Evolutionary conservation across 805 yeast genomes (phyloP).

Genomic region (Monosporozyma aquatica): DNA sequence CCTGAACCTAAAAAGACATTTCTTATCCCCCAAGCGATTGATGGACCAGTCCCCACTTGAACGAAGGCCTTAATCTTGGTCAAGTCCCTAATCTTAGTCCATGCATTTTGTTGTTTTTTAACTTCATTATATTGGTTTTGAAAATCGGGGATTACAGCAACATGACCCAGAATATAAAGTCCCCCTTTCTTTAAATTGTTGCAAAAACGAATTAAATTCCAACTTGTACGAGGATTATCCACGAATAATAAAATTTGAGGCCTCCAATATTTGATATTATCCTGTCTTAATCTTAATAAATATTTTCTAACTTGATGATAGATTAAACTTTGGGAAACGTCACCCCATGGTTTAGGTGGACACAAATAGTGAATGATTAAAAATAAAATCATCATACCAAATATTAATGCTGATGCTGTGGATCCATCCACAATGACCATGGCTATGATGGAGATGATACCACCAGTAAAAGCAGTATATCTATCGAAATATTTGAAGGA

Average conservation of each 20-base stretch:
- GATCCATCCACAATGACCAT: slow-evolving; percentile 93
- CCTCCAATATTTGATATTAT: slow-evolving; percentile 96
- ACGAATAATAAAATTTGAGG: slow-evolving; percentile 86
- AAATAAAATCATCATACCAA: slow-evolving; percentile 57
- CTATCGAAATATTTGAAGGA: slow-evolving; percentile 82
- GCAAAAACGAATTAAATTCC: slow-evolving; percentile 89
- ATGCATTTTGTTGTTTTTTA: slow-evolving; percentile 63
- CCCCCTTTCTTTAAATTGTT: slow-evolving; percentile 95
- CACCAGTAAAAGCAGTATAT: slow-evolving; percentile 73
- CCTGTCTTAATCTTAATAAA: slow-evolving; percentile 63
- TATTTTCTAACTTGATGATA: slow-evolving; percentile 96
- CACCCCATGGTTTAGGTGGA: slow-evolving; percentile 97
- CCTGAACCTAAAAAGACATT: slow-evolving; percentile 91
- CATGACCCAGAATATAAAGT: slow-evolving; percentile 85
- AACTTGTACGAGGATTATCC: slow-evolving; percentile 84
- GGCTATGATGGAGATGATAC: slow-evolving; percentile 58
- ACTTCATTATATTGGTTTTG: slow-evolving; percentile 61
- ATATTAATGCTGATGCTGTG: slow-evolving; percentile 70
- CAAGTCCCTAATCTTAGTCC: slow-evolving; percentile 75
- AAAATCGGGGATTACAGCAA: slow-evolving; percentile 50
- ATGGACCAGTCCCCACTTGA: slow-evolving; percentile 81
- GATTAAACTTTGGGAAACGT: slow-evolving; percentile 88
- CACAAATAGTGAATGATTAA: slow-evolving; percentile 78
- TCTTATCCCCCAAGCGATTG: slow-evolving; percentile 89
- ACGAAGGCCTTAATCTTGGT: slow-evolving; percentile 85